Conservation (phyloP, 805 yeast species). For the Nakazawaea wyomingensis region DNA sequence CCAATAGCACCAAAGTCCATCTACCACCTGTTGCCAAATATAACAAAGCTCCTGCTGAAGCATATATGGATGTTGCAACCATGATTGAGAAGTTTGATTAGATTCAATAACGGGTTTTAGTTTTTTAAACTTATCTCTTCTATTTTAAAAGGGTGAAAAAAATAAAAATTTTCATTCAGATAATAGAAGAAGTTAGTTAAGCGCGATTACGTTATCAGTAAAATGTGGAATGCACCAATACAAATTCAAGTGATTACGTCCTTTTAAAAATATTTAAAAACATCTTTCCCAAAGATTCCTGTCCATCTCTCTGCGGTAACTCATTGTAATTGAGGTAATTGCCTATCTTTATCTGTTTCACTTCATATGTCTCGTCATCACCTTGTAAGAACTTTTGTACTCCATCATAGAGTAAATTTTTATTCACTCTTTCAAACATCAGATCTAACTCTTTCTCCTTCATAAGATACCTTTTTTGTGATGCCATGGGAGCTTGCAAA, state of each 20-base stretch:
- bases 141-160: background rate
- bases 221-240: background rate
- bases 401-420: conserved; percentile 20
- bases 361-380: background rate
- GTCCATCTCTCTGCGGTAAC: conserved; percentile 20
- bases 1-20: conserved; percentile 29
- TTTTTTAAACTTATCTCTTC: no score
- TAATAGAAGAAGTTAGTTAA: no score
- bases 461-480: conserved; percentile 49
- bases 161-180: background rate
- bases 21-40: conserved; percentile 40
- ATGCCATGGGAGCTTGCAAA: conserved; percentile 56
- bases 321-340: conserved; percentile 12
- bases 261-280: conserved; percentile 20
- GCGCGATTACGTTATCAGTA: no score
- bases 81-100: background rate
- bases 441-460: conserved; percentile 37
- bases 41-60: conserved; percentile 10
- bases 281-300: conserved; percentile 25
- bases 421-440: conserved; percentile 31
- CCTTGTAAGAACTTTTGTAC: conserved; percentile 19
- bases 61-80: conserved; percentile 1
- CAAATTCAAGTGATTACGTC: conserved; percentile 2
- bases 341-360: conserved; percentile 18
- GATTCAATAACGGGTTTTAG: no score